Evolutionary conservation across 148 eudicot genomes (phyloP), one percentile per base, ranked within the genome.

Genomic region (Simmondsia chinensis): DNA sequence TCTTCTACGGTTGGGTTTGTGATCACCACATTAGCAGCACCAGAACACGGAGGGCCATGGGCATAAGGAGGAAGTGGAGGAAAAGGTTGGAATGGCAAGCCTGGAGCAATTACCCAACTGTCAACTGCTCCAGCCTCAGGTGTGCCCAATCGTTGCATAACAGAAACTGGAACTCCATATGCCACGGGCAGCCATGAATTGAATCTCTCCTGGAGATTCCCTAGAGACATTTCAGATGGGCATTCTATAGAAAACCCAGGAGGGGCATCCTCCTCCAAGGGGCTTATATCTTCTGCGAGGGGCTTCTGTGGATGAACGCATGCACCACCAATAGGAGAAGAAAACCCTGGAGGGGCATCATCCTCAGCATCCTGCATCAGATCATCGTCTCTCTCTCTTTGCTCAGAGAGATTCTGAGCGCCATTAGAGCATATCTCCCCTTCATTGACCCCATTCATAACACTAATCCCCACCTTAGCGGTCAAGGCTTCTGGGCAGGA

Each of bases 31-130:
- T 44, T 32, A 47, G 23, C 52, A 33, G 52, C 31, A 55, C 40
- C 46, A 1, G 61, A 9, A 28, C 19, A 29, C 18, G 33, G 37
- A 36, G 36, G 17, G 13, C 38, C 59, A 39, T 54, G 63, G 18
- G 91, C 71, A 58, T 61, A 59, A 20, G 76, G 46, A 14, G 97
- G 95, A 42, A 91, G 59, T 3, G 97, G 97, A 33, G 95, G 97
- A 50, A 71, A 85, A 20, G 95, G 94, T 29, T 63, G 71, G 66
- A 91, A 85, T 13, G 83, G 80, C 39, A 85, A 48, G 14, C 83
- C 76, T 1, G 95, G 95, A 45, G 81, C 88, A 39, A 85, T 51
- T 37, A 61, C 52, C 97, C 85, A 91, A 42, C 64, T 41, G 46
- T 65, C 79, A 31, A 46, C 24, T 9, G 23, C 25, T 41, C 50